Evolutionary conservation across 2,329 filamentous ascomycete genomes (phyloP), one percentile per base, ranked within the genome.

Genomic region (Sporothrix brunneoviolacea): DNA sequence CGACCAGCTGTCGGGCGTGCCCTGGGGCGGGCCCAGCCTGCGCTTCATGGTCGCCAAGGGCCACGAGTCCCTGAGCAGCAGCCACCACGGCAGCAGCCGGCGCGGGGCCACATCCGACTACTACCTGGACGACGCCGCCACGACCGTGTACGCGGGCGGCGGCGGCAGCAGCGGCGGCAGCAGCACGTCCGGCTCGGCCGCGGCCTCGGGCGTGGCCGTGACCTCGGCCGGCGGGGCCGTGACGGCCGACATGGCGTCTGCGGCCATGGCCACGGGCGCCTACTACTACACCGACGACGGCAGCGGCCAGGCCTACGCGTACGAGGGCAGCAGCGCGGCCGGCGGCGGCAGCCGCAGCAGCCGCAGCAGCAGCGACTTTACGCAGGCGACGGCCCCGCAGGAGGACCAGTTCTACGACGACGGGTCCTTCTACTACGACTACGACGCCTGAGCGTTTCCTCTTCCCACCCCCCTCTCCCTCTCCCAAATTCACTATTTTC

Each of bases 21-120:
- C 85, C 0, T 89, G 84, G 86, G 86, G 86, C 32, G 77, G 83
- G 18, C 65, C 87, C 56, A 84, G 76, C 54, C 73, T 88, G 66
- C 74, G 70, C 35, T 73, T 75, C 57, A 68, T 79, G 22, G 65
- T 80, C 0, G 64, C 71, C 8, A 67, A 70, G 45, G 77, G 77
- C 40, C 74, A 77, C 59, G 75, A 77, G 57, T 65, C 65, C 8
- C 67, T 71, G 52, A 72, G 71, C 57, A 66, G 67, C 28, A 68
- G 68, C 8, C 70, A 69, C 52, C 71, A 70, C 57, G 36, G 41
- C 64, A 66, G 30, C 21, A 42, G 36, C 22, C 36, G 16, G 12
- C 21, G 13, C 8, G 24, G 27, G 19, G 35, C 46, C 24, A 35
- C 28, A 18, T n/a, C 51, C 16, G 41, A 53, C 13, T 50, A 53